Percentiles rank a stretch among this genome's conserved stretches.
These are phyloP conservation scores for Tetrapisispora phaffii DNA, from an alignment of 805 yeast genomes.

Conservation along the genomic window DNA sequence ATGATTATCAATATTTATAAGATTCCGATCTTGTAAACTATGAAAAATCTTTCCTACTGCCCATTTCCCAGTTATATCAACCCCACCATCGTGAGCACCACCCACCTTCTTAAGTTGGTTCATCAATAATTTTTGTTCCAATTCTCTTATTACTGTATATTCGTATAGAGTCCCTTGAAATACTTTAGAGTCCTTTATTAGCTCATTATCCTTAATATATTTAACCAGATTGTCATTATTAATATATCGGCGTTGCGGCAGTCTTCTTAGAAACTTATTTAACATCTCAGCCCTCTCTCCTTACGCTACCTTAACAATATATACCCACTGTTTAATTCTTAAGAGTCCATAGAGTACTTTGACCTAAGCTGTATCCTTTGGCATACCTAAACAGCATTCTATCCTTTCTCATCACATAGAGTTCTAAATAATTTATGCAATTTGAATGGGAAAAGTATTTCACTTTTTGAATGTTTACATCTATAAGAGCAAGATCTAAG, in stretches of 20 bases:
- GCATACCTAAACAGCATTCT: too few relatives aligned
- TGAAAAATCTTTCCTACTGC: conserved; percentile 11
- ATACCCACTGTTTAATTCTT: too few relatives aligned
- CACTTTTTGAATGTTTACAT: background rate
- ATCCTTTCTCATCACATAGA: too few relatives aligned
- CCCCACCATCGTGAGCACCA: conserved; percentile 29
- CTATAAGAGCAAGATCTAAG: background rate
- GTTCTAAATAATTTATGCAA: too few relatives aligned
- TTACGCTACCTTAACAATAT: background rate
- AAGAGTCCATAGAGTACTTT: too few relatives aligned
- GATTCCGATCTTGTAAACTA: conserved; percentile 4
- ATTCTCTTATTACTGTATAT: conserved; percentile 25
- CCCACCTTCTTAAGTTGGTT: conserved; percentile 19
- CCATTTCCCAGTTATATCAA: conserved; percentile 27
- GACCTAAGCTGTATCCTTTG: too few relatives aligned
- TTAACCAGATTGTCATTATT: conserved; percentile 7
- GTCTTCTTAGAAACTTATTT: background rate
- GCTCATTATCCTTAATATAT: conserved; percentile 15
- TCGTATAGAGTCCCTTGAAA: conserved; percentile 30
- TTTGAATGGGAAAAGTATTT: background rate
- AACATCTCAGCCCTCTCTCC: background rate
- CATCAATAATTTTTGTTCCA: conserved; percentile 20
- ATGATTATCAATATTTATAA: conserved; percentile 1
- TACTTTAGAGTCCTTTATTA: conserved; percentile 21
- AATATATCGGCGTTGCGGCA: conserved; percentile 4